phyloP scores from a whole-genome alignment of 1,284 basidiomycete genomes.

The Mycocalia duriaeana region DNA sequence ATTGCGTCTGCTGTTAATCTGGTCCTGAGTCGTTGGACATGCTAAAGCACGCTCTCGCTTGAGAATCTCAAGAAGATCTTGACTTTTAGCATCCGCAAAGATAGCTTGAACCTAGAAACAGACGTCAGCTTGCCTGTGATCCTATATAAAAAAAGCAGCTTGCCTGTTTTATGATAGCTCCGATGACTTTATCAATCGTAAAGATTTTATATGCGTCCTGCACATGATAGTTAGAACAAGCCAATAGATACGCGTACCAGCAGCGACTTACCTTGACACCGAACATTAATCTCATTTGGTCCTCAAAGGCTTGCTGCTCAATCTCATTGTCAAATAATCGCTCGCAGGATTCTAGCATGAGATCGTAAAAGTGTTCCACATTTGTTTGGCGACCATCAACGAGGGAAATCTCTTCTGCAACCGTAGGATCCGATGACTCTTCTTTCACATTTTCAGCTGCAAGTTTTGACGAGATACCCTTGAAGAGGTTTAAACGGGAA shows the following conservation, averaged over 20 bases:
- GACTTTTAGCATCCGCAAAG: conserved; percentile 76
- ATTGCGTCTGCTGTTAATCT: conserved; percentile 79
- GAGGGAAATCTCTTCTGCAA: background rate
- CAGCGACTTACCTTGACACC: conserved; percentile 59
- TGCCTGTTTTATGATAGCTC: conserved; percentile 83
- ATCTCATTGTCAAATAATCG: conserved; percentile 90
- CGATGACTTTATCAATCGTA: conserved; percentile 90
- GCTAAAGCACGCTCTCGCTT: conserved; percentile 70
- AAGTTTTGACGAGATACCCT: conserved; percentile 55
- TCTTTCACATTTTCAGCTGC: conserved; percentile 21
- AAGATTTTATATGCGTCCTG: conserved; percentile 82
- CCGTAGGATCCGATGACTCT: background rate
- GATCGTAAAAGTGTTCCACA: conserved; percentile 70
- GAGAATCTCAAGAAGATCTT: conserved; percentile 79
- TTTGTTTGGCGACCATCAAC: conserved; percentile 16
- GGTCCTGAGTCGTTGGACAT: conserved; percentile 71
- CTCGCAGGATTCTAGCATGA: conserved; percentile 85
- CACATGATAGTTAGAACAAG: conserved; percentile 1
- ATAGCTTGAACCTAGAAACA: conserved; percentile 64
- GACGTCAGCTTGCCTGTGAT: too few relatives aligned
- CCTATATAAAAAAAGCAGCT: background rate
- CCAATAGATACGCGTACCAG: background rate
- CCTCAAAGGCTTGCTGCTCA: conserved; percentile 85
- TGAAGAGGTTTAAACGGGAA: conserved; percentile 80
- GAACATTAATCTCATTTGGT: conserved; percentile 88